Conservation (phyloP, 2,329 filamentous ascomycete species). For the Calonectria multiphialidica region DNA sequence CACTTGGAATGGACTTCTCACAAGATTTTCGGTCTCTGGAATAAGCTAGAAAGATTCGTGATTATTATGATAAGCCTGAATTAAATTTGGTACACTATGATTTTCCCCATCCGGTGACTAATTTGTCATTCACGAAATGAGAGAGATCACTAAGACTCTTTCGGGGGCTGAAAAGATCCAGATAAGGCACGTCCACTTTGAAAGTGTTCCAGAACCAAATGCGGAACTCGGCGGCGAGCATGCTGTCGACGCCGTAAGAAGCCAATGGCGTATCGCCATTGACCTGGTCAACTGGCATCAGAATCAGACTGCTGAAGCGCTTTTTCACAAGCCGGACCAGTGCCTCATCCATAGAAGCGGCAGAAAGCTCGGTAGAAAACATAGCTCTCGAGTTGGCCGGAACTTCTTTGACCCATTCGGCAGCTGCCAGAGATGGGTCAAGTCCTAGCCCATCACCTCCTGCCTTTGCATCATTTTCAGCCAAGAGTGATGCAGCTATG, state of each 20-base stretch:
- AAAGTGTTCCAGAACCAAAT: not conserved
- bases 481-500: not conserved
- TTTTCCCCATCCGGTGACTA: not conserved
- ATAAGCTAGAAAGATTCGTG: no score
- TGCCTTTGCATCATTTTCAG: not conserved
- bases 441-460: not conserved
- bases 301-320: not conserved
- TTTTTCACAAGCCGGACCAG: not conserved
- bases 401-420: not conserved
- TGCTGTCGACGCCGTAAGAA: not conserved
- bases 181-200: not conserved
- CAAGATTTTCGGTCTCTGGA: not conserved
- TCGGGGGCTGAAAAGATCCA: not conserved
- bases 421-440: not conserved
- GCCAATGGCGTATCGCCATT: not conserved
- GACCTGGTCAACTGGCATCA: not conserved
- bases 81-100: not conserved
- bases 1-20: no score
- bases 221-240: constrained; percentile 1
- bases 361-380: not conserved
- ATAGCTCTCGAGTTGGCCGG: not conserved
- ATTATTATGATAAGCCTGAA: not conserved
- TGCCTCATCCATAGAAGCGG: not conserved
- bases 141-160: not conserved
- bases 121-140: not conserved